Evolutionary conservation across 768 basidiomycete genomes (phyloP).

Genomic region (Russula vinacea): DNA sequence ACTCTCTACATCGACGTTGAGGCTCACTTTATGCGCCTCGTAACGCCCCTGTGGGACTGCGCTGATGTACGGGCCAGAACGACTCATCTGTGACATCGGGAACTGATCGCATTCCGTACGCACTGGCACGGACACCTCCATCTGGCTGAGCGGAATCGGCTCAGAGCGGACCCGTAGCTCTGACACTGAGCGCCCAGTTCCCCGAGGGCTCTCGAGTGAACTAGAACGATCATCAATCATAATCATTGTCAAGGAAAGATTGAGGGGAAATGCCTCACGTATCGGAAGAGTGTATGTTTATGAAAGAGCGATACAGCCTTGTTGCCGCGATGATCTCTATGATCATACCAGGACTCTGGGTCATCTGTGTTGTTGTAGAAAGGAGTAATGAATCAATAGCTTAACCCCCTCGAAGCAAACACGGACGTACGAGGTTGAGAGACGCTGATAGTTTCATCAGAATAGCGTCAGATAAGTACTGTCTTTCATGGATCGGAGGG

Average conservation of each 20-base stretch:
- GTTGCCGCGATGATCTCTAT: not conserved
- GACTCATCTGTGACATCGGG: too few relatives aligned
- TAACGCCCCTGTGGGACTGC: too few relatives aligned
- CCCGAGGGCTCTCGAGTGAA: too few relatives aligned
- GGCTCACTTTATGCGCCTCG: too few relatives aligned
- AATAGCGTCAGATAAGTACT: not conserved
- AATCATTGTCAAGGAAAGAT: not conserved
- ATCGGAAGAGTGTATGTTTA: not conserved
- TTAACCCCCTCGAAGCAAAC: not conserved
- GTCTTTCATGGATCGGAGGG: not conserved
- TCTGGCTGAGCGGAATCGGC: too few relatives aligned
- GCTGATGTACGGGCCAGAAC: too few relatives aligned
- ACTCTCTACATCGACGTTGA: too few relatives aligned
- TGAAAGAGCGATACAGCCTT: not conserved
- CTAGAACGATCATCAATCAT: too few relatives aligned
- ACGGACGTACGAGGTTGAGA: not conserved
- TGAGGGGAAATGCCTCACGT: not conserved
- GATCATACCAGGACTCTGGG: not conserved
- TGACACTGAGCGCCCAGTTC: too few relatives aligned
- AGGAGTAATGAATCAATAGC: not conserved
- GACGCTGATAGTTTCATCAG: not conserved
- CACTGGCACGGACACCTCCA: too few relatives aligned
- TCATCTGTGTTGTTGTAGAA: not conserved
- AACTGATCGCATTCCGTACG: too few relatives aligned
- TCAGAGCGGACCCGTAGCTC: too few relatives aligned